Base-by-base conservation (phyloP, 495 filamentous ascomycete genomes). In the Sabuloglossum arenarium region DNA sequence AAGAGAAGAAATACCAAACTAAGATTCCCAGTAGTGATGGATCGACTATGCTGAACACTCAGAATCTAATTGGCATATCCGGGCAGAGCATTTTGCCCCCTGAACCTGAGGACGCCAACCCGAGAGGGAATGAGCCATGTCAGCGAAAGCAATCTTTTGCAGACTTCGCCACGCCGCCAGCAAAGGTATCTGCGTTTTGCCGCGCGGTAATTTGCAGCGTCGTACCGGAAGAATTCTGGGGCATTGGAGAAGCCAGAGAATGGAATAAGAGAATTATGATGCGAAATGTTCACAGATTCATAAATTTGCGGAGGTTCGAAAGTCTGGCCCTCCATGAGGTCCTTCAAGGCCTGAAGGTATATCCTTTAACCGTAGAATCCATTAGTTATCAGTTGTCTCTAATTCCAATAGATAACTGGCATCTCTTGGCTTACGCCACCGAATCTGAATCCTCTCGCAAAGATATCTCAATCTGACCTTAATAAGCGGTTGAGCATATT, bases 121-220 rank as follows among this genome's bases (percentile, higher is more conserved):
- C 25, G 24, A 9, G 23, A n/a, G 42, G 51, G 25, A 39, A 28
- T 11, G 55, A 51, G n/a, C 24, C 9, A 27, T 12, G 6, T 24
- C 19, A 27, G 31, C 52, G 58, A 21, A 58, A 51, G 34, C 59
- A 59, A 62, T 68, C 65, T 53, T 71, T 94, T 30, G 78, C 79
- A 19, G 82, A 85, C 34, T 72, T 86, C 59, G 85, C 88, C 2
- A 88, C 80, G 6, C 76, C 86, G 1, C 57, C 70, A 3, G 70
- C 84, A 0, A 73, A 78, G 23, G 80, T 96, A 11, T 94, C 91
- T 5, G 85, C 90, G 3, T 97, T 94, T 63, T 94, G 88, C 63
- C 80, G 84, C 54, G 81, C 87, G 8, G 80, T 84, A 3, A 61
- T 96, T 5, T 70, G 69, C 11, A 84, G 76, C 43, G 67, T 95